Evolutionary conservation across 23 red algal genomes (phyloP), one percentile per base, ranked within the genome.

Genomic region (Cyanidioschyzon merolae): DNA sequence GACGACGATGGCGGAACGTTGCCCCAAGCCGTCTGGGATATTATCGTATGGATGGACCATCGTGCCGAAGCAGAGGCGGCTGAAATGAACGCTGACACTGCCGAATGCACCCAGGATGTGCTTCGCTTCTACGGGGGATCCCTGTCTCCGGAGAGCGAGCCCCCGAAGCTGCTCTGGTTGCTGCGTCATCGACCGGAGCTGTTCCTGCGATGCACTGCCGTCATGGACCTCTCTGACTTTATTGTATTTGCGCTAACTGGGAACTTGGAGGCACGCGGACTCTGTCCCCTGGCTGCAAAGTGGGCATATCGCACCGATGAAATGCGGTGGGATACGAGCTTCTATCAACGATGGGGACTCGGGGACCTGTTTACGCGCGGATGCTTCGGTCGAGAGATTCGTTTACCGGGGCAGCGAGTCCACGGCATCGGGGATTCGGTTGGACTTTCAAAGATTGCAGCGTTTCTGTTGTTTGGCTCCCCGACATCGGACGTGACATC

Each of bases 221-320:
- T 92, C n/a, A 87, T 92, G 75, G 89, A 92, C 68, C 75, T 92
- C 18, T 85, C 84, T 35, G 89, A 92, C 74, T 92, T 84, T 80
- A 37, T 92, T 39, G 75, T 74, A 25, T 68, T 77, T 57, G 75
- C 29, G 38, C 78, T 41, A 15, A 71, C 78, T 0, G 68, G 58
- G 17, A 67, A 68, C 1, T 39, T 50, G 40, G 50, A 40, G 3
- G 38, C 77, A 34, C 80, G 89, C 27, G 79, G 83, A 2, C 77
- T 80, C 0, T 92, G 89, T 82, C 85, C 89, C 35, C 50, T 88
- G 31, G 84, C 81, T 1, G 84, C 81, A 41, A 92, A 92, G 74
- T 88, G 89, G 84, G 89, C 81, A 1, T 92, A 85, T 75, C 76
- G 83, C 2, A 83, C 82, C 31, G 71, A 76, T 37, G 57, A 57